Evolutionary conservation across 2,329 filamentous ascomycete species (phyloP), one percentile per base, ranked within the genome.

Genomic region (Clarireedia hainanense): DNA sequence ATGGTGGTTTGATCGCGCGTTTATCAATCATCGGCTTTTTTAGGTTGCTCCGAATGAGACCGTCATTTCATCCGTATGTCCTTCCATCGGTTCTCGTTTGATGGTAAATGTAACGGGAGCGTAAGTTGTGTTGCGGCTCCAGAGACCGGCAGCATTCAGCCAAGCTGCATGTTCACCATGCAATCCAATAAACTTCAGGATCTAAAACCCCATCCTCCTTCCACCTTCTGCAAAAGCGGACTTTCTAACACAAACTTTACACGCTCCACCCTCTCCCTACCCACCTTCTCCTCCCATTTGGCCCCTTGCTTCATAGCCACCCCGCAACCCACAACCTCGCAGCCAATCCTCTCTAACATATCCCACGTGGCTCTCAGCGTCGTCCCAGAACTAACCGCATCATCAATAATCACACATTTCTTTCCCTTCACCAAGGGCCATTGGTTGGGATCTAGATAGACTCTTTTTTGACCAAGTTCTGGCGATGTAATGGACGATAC

Each of bases 401-500:
- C 66, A 48, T 68, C 65, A 20, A 67, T 60, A 15, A 68, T 62
- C 2, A 64, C 48, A 1, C 56, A 58, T 12, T 48, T 58, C 52
- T 61, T 64, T 1, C 60, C 59, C 20, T 56, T 53, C 2, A 66
- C 26, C 1, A 68, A 47, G 1, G 61, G 53, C 0, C 67, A 47
- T 23, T 60, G 59, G 51, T 64, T 57, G 1, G 65, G 66, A 46
- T 68, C 66, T 2, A 68, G 47, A 30, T 61, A 66, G 0, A 65
- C 57, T 26, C 50, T 60, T 50, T 67, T 68, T 6, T 50, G 9
- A 2, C 57, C 59, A 4, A 57, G 14, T 14, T 26, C 27, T 1
- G 63, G 64, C 7, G 63, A 66, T 3, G 66, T 67, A 52, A 67
- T 64, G 10, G 64, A 66, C 2, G 61, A 62, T 2, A 66, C 57